Evolutionary conservation across 2,329 filamentous ascomycete genomes (phyloP).

Genomic region (Trichoderma harzianum): DNA sequence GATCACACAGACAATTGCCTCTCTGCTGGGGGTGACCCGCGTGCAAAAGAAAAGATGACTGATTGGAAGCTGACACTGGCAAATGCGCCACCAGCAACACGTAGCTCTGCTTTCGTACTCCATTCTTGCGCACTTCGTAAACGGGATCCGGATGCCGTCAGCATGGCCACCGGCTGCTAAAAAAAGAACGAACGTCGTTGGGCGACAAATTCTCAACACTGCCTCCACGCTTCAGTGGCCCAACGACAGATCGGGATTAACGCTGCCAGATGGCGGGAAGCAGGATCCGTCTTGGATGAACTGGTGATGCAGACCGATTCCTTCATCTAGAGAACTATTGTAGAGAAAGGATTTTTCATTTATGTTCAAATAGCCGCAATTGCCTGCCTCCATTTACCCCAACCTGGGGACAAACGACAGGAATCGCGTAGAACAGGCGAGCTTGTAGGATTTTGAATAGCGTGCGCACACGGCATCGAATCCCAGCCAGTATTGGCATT

Average conservation of each 20-base stretch:
- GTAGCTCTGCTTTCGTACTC: not conserved
- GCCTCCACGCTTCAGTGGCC: constrained; percentile 1
- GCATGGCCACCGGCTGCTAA: constrained; percentile 3
- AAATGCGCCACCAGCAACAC: not conserved
- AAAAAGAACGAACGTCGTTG: constrained; percentile 3
- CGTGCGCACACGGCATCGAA: not conserved
- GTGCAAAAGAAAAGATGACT: not conserved
- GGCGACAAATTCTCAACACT: not conserved
- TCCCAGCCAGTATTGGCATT: not conserved
- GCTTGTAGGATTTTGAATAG: not conserved
- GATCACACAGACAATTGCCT: not conserved
- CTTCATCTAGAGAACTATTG: not conserved
- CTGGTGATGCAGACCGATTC: not conserved
- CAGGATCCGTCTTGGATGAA: not conserved
- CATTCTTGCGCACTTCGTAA: not conserved
- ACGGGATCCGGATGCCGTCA: constrained; percentile 6
- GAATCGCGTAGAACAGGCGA: not conserved
- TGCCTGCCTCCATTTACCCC: not conserved
- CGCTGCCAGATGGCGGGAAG: not conserved
- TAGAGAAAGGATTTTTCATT: not conserved
- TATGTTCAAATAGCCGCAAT: not conserved
- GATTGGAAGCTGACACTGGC: constrained; percentile 2
- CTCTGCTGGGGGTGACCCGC: not conserved
- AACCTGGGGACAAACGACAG: not conserved
- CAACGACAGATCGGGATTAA: constrained; percentile 1